These are phyloP conservation scores for Acephala macrosclerotiorum DNA, from an alignment of 2,329 filamentous ascomycete genomes.

Conservation along the genomic window DNA sequence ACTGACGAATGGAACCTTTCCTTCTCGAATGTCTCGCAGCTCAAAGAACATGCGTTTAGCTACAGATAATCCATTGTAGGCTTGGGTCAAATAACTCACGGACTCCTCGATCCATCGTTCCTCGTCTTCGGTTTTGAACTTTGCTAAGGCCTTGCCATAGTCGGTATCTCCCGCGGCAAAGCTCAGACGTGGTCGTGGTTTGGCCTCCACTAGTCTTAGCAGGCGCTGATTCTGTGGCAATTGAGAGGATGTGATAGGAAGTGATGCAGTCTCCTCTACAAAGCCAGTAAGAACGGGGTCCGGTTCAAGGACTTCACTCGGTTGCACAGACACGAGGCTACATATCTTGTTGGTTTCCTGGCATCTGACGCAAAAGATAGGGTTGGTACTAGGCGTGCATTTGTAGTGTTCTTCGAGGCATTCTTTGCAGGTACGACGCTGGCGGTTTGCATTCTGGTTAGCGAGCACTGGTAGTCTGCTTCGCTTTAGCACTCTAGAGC, in stretches of 20 bases:
- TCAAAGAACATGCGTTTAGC: constrained; percentile 36
- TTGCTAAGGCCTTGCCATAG: constrained; percentile 21
- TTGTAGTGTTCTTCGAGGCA: too few species aligned
- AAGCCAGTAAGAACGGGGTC: too few species aligned
- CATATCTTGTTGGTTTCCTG: too few species aligned
- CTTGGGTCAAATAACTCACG: constrained; percentile 6
- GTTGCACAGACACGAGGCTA: too few species aligned
- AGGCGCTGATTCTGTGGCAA: constrained; percentile 25
- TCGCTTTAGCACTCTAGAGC: too few species aligned
- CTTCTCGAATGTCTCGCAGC: constrained; percentile 32
- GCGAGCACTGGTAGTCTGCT: too few species aligned
- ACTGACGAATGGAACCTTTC: constrained; percentile 37
- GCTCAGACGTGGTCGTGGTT: constrained; percentile 5
- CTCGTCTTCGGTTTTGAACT: constrained; percentile 20
- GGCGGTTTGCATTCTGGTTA: too few species aligned
- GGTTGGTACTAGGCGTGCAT: too few species aligned
- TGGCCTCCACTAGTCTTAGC: constrained; percentile 6
- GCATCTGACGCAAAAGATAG: too few species aligned
- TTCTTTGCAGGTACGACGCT: too few species aligned
- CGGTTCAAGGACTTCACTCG: too few species aligned
- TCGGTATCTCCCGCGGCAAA: constrained; percentile 24
- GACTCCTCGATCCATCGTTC: constrained; percentile 16
- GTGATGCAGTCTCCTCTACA: too few species aligned
- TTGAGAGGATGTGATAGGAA: neutral
- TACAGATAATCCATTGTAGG: constrained; percentile 17